Conservation (phyloP, 2,329 filamentous ascomycete genomes). For the Pestalotiopsis sp. region DNA sequence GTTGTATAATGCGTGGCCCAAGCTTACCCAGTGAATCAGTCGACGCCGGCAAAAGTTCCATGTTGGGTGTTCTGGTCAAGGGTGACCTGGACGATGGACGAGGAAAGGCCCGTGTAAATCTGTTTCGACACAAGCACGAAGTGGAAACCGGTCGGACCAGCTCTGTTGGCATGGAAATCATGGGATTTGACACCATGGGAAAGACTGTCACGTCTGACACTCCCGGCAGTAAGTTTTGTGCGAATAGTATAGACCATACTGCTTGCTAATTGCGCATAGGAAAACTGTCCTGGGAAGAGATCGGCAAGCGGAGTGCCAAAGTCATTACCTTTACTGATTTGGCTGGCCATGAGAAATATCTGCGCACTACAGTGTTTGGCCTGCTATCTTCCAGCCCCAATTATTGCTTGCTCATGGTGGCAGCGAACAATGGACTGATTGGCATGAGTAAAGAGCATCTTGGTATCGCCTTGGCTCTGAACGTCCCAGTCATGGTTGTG, state of each 20-base stretch:
- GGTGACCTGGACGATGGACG: constrained; percentile 93
- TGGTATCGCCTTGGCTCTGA: constrained; percentile 89
- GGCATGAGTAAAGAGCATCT: constrained; percentile 99
- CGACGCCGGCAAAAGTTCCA: constrained; percentile 94
- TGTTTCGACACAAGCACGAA: constrained; percentile 98
- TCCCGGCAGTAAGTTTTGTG: constrained; percentile 68
- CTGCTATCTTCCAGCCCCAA: constrained; percentile 93
- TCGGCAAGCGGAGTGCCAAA: constrained; percentile 91
- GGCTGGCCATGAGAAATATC: constrained; percentile 92
- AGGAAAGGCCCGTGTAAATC: constrained; percentile 89
- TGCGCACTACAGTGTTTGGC: constrained; percentile 95
- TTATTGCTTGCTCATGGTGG: constrained; percentile 97
- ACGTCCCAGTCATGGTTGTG: constrained; percentile 97
- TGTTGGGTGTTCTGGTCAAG: constrained; percentile 94
- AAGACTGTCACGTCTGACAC: constrained; percentile 80
- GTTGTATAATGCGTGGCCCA: not conserved
- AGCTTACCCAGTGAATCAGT: constrained; percentile 48
- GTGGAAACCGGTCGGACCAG: constrained; percentile 94
- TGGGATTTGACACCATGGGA: constrained; percentile 91
- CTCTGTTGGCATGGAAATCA: constrained; percentile 98
- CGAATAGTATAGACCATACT: not conserved
- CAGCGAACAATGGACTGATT: constrained; percentile 94
- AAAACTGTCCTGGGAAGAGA: constrained; percentile 92
- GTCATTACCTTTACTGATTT: constrained; percentile 96
- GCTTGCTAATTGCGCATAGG: constrained; percentile 30